A percentile compares a stretch with the other conserved stretches of the same genome.
Conservation (phyloP, 139 green algal genomes). For the Eudorina sp. region DNA sequence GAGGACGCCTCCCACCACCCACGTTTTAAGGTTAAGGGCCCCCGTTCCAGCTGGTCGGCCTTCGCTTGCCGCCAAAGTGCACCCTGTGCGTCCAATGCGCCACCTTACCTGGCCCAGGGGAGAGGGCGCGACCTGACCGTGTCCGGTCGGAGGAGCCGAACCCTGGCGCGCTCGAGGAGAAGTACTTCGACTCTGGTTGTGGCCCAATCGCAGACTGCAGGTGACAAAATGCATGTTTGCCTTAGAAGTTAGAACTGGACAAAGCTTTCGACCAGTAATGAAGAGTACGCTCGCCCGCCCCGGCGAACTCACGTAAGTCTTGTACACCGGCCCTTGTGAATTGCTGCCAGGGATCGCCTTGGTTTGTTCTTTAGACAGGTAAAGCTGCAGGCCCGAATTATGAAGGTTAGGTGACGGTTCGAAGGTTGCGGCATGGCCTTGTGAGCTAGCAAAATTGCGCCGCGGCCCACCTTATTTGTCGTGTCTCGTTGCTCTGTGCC, state of each 20-base stretch:
- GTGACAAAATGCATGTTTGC: not conserved
- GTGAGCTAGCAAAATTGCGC: not conserved
- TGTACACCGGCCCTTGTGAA: constrained; percentile 66
- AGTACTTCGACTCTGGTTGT: constrained; percentile 63
- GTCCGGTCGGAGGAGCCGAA: constrained; percentile 62
- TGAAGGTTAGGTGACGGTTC: not conserved
- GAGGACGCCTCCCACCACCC: too few species aligned
- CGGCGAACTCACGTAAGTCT: constrained; percentile 47
- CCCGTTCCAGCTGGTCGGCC: too few species aligned
- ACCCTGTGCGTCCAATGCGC: too few species aligned
- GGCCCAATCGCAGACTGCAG: constrained; percentile 56
- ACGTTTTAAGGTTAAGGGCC: too few species aligned
- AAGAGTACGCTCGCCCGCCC: not conserved
- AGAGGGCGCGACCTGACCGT: not conserved
- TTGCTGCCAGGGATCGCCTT: constrained; percentile 59
- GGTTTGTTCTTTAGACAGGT: constrained; percentile 61
- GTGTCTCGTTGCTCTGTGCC: constrained; percentile 49
- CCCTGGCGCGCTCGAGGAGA: constrained; percentile 36
- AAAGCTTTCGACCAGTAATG: not conserved
- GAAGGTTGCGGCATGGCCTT: constrained; percentile 12
- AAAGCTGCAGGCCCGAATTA: constrained; percentile 48
- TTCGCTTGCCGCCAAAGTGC: too few species aligned
- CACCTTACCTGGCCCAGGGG: constrained; percentile 56
- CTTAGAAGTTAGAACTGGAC: not conserved
- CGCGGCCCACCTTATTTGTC: constrained; percentile 36